Evolutionary conservation across 1,139 yeast species (phyloP).

Genomic region (Diutina pseudorugosa): DNA sequence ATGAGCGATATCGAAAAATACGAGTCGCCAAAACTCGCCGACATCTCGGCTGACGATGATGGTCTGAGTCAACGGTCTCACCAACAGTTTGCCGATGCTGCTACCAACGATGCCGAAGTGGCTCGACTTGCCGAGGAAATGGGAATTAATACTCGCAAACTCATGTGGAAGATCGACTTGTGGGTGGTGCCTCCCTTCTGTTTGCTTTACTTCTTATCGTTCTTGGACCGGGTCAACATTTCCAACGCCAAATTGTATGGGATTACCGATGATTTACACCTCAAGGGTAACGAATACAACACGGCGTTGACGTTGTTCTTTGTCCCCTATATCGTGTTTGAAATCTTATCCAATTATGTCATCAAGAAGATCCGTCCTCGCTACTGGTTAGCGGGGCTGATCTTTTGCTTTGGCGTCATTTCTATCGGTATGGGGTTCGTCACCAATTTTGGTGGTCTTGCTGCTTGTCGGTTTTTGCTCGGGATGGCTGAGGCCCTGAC

Average conservation of each 20-base stretch:
- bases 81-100: background rate
- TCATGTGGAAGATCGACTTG: constrained; percentile 3
- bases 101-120: background rate
- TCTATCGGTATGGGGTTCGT: constrained; percentile 3
- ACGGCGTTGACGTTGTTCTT: constrained; percentile 56
- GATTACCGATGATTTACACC: constrained; percentile 35
- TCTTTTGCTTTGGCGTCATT: constrained; percentile 1
- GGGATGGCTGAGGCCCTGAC: constrained; percentile 1
- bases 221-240: constrained; percentile 62
- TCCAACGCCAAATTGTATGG: constrained; percentile 68
- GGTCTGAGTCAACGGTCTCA: background rate
- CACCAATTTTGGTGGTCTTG: background rate
- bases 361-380: constrained; percentile 31
- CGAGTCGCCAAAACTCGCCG: background rate
- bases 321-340: constrained; percentile 59
- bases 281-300: constrained; percentile 50
- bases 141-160: background rate
- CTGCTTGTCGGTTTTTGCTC: constrained; percentile 1
- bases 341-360: constrained; percentile 52
- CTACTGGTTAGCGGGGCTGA: constrained; percentile 3
- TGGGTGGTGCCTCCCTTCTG: constrained; percentile 1
- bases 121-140: background rate
- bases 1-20: background rate
- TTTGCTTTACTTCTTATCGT: constrained; percentile 34
- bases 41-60: background rate